Evolutionary conservation across 2,329 filamentous ascomycete genomes (phyloP), one percentile per base, ranked within the genome.

Genomic region (Cylindrodendrum hubeiense): DNA sequence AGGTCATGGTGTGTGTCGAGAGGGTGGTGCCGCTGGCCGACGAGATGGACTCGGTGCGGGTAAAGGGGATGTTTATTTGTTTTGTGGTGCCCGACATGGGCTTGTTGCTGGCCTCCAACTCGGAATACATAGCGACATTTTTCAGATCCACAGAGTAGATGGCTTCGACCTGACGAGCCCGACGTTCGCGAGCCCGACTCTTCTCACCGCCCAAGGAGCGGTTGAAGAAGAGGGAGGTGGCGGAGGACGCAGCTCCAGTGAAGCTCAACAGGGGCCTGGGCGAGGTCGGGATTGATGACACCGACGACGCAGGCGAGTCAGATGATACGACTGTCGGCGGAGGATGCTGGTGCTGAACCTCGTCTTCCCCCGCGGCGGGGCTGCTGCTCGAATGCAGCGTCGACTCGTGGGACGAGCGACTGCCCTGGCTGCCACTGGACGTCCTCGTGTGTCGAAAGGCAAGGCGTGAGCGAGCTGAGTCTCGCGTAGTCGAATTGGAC

Each of bases 31-130:
- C 81, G 65, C 84, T 84, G 55, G 79, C 79, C 66, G 84, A 83
- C 55, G 84, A 85, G 62, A 84, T 70, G 73, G 82, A 84, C 57
- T 85, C 83, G 75, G 80, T 77, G 71, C 83, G 82, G 67, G 78
- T 67, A 64, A 77, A 78, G 62, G 75, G 72, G 57, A 77, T 75
- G 60, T 74, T 79, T 73, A 79, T 77, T 67, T 79, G 76, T 63
- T 75, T 77, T 4, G 74, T 73, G 56, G 68, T 67, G 58, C 72
- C 73, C 58, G 69, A 71, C 65, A 68, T 69, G 58, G 69, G 73
- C 70, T 76, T 76, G 60, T 68, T 71, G 63, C 74, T 71, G 66
- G 76, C 75, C 63, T 75, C 73, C 62, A 75, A 61, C 46, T 75
- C 69, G 47, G 74, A 70, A 67, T 74, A 74, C 77, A 82, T 80